Evolutionary conservation across 805 yeast genomes (phyloP), one percentile per base, ranked within the genome.

Genomic region (Candida ficus): DNA sequence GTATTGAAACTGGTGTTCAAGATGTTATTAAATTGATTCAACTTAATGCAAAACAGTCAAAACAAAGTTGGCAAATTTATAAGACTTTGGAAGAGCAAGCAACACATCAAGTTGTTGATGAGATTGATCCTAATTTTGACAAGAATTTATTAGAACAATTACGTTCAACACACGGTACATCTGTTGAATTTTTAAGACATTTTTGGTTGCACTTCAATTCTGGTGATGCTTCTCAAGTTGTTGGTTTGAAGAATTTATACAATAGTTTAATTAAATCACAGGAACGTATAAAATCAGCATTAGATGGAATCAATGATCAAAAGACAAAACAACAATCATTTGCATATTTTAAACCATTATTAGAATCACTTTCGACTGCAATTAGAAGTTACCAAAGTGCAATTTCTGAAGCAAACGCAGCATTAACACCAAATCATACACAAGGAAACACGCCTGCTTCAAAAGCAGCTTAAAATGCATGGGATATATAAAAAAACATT

Each of bases 121-220:
- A 65, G 33, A 50, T 58, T 3, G 58, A 53, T 37, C 53, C 63
- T 6, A 52, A 46, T 7, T 50, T 64, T n/a, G 70, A 68, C n/a
- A 39, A 39, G 4, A 61, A 56, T 10, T 46, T 68, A 1, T 41
- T 75, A 10, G 84, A 80, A 37, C 67, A 71, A 33, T 63, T 84
- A 28, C 63, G 80, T 37, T 60, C 82, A 31, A 69, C 82, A 13
- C 90, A 85, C 55, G 75, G 82, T 1, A 82, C 93, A 0, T 77
- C 90, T 3, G 70, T 80, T 28, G 95, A 84, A 57, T 85, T 84
- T 55, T 60, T 85, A 30, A 74, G 78, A 42, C 95, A 84, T 57
- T 85, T 83, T 57, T 85, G 90, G 83, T 56, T 71, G 1, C 80
- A 78, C 54, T 75, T 75, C 50, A 73, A 72, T 44, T 68, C 74